Percentiles rank a stretch among this genome's conserved stretches.
Evolutionary conservation across 2,329 filamentous ascomycete genomes (phyloP).

Genomic region (Botrytis aclada): DNA sequence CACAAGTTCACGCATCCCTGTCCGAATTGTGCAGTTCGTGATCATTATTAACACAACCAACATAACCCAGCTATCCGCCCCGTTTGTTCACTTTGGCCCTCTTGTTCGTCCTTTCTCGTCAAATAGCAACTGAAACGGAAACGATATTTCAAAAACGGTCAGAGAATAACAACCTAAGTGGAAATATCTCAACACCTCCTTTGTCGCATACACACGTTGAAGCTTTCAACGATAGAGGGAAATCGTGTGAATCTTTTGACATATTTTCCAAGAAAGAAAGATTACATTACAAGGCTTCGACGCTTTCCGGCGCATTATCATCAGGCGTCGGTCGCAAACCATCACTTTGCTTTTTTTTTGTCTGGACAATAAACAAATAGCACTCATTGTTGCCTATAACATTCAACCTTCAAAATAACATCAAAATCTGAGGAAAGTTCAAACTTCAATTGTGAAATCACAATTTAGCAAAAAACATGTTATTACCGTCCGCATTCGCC

Average conservation of each 20-base stretch:
- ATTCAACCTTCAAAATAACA: background rate
- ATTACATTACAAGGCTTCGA: slow-evolving; percentile 19
- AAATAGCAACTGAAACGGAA: slow-evolving; percentile 3
- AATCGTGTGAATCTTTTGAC: slow-evolving; percentile 7
- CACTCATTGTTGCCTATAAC: background rate
- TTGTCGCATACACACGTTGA: background rate
- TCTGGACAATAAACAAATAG: slow-evolving; percentile 9
- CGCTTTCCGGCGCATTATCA: slow-evolving; percentile 29
- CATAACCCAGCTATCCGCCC: slow-evolving; percentile 14
- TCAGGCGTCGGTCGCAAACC: slow-evolving; percentile 4
- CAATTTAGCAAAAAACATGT: slow-evolving; percentile 44
- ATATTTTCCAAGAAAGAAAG: slow-evolving; percentile 1
- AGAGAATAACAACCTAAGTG: background rate
- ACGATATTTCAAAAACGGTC: background rate
- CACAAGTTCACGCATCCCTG: background rate
- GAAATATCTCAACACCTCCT: background rate
- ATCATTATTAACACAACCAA: slow-evolving; percentile 13
- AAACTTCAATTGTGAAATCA: background rate
- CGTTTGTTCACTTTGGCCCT: slow-evolving; percentile 13
- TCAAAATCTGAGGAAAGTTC: background rate
- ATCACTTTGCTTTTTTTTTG: slow-evolving; percentile 22
- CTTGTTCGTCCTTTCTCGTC: slow-evolving; percentile 17
- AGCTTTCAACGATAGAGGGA: background rate
- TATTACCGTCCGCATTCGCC: slow-evolving; percentile 56
- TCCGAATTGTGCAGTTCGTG: background rate